phyloP scores from a whole-genome alignment of 23 red algal genomes.

The Gracilariopsis chorda region DNA sequence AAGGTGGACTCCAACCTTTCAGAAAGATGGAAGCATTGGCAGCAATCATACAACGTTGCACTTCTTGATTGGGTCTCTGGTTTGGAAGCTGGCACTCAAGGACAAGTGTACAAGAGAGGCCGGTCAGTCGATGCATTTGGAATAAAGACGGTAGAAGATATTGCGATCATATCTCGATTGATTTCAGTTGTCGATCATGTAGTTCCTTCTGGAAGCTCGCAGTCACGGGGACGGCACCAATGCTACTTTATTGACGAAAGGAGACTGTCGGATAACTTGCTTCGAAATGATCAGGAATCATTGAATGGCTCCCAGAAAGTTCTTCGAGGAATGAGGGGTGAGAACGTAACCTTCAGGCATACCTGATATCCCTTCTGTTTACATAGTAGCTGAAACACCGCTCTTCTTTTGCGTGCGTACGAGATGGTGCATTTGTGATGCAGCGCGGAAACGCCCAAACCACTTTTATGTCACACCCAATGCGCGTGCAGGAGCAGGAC shows the following conservation, averaged over 20 bases:
- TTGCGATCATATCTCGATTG: neutral
- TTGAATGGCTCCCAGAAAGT: too few species aligned
- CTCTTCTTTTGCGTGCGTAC: too few species aligned
- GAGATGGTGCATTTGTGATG: too few species aligned
- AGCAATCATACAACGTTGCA: neutral
- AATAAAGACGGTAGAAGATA: neutral
- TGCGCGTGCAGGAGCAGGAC: too few species aligned
- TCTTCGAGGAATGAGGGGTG: too few species aligned
- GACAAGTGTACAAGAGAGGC: neutral
- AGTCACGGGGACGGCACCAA: neutral
- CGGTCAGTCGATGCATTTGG: neutral
- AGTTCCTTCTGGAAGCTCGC: neutral
- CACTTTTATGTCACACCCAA: too few species aligned
- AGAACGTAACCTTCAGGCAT: too few species aligned
- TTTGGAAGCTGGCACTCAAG: neutral
- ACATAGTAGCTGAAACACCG: too few species aligned
- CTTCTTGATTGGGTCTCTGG: neutral
- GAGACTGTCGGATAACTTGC: too few species aligned
- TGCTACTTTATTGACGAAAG: constrained; percentile 3
- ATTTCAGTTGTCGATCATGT: neutral
- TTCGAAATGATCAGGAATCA: too few species aligned
- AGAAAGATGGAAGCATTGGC: neutral
- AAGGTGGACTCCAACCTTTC: neutral
- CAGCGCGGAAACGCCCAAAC: too few species aligned
- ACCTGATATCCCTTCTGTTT: too few species aligned